Percentiles rank a stretch among this genome's conserved stretches.
phyloP scores from a whole-genome alignment of 2,329 filamentous ascomycete species.

The Dothideomycetes sp. region DNA sequence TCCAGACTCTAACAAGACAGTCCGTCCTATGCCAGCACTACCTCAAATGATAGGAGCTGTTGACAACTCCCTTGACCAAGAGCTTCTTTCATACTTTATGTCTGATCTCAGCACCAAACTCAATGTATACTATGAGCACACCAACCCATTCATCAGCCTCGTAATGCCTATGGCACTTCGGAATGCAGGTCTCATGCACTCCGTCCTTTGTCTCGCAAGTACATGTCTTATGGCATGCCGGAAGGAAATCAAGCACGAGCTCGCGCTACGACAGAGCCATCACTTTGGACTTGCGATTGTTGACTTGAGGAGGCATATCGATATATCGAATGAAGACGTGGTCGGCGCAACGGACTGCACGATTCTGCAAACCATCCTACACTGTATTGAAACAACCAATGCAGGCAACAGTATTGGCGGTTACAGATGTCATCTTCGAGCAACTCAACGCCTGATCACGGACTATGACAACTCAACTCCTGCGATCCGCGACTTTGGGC shows the following conservation, averaged over 20 bases:
- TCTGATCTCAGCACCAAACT: slow-evolving; percentile 68
- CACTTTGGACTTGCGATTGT: slow-evolving; percentile 36
- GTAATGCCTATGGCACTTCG: slow-evolving; percentile 70
- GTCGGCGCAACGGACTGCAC: slow-evolving; percentile 34
- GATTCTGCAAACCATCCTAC: slow-evolving; percentile 48
- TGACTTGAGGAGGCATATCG: slow-evolving; percentile 14
- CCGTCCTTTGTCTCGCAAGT: slow-evolving; percentile 71
- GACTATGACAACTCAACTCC: slow-evolving; percentile 42
- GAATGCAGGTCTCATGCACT: slow-evolving; percentile 80
- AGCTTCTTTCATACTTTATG: slow-evolving; percentile 76
- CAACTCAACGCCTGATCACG: slow-evolving; percentile 61
- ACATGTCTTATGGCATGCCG: slow-evolving; percentile 53
- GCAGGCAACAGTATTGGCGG: slow-evolving; percentile 53
- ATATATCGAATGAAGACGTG: slow-evolving; percentile 5
- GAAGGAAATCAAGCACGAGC: slow-evolving; percentile 31
- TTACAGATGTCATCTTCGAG: slow-evolving; percentile 69
- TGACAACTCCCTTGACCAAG: slow-evolving; percentile 66
- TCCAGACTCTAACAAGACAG: slow-evolving; percentile 18
- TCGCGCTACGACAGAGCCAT: slow-evolving; percentile 43
- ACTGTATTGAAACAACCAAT: slow-evolving; percentile 51
- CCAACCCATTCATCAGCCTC: slow-evolving; percentile 78
- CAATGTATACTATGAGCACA: slow-evolving; percentile 68
- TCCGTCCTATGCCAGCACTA: slow-evolving; percentile 30
- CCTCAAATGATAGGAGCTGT: slow-evolving; percentile 65
- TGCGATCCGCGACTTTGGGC: slow-evolving; percentile 60